Percentiles rank a stretch among this genome's conserved stretches.
phyloP scores from a whole-genome alignment of 2,329 filamentous ascomycete genomes.

The Fusarium liriodendri region DNA sequence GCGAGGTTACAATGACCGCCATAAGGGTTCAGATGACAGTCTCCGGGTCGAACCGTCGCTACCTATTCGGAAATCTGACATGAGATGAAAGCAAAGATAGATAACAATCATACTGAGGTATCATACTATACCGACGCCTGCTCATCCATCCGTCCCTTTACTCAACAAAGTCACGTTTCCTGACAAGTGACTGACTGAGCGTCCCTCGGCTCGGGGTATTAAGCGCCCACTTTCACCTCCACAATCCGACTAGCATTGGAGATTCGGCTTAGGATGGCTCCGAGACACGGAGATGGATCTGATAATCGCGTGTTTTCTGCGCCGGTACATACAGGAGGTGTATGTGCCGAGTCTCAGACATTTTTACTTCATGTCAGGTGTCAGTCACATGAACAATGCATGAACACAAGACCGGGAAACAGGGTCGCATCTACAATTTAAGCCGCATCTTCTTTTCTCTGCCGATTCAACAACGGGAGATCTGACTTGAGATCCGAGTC shows the following conservation, averaged over 20 bases:
- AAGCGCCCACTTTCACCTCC: not conserved
- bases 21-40: not conserved
- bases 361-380: not conserved
- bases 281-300: conserved; percentile 3
- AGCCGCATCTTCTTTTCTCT: not conserved
- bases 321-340: not conserved
- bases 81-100: not conserved
- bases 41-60: not conserved
- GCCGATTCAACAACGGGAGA: not conserved
- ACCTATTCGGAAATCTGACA: not conserved
- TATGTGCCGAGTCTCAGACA: not conserved
- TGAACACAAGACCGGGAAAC: not conserved
- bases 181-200: not conserved
- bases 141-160: not conserved
- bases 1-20: not conserved
- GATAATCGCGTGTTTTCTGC: not conserved
- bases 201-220: conserved; percentile 5
- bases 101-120: not conserved
- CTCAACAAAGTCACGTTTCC: not conserved
- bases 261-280: not conserved
- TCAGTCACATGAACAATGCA: not conserved
- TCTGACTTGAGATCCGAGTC: conserved; percentile 9
- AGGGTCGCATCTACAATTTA: not conserved
- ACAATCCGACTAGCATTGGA: conserved; percentile 1
- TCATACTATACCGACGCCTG: not conserved